phyloP scores from a whole-genome alignment of 139 green algal species.

The Tetradesmus obliquus region DNA sequence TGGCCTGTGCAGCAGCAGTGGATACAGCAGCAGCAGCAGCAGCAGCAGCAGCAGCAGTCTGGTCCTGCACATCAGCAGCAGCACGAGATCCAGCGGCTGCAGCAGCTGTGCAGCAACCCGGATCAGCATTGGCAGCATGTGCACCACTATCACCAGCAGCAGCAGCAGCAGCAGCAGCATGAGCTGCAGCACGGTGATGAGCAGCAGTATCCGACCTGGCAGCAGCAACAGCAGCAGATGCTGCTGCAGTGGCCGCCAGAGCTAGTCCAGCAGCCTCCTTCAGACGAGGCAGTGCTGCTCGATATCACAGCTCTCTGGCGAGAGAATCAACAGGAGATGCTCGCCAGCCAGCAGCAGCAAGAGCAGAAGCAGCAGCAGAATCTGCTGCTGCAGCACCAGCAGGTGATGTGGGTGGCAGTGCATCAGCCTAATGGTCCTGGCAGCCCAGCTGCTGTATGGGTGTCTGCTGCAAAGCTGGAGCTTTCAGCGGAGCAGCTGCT shows the following conservation, averaged over 20 bases:
- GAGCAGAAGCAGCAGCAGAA: conserved; percentile 1
- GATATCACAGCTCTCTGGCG: background rate
- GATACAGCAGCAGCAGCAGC: conserved; percentile 2
- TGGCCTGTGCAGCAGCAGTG: background rate
- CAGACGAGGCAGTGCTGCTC: background rate
- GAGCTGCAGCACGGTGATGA: background rate
- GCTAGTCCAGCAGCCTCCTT: conserved; percentile 1
- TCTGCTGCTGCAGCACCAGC: background rate
- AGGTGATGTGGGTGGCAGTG: conserved; percentile 25
- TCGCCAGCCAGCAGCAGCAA: background rate
- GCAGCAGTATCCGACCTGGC: background rate
- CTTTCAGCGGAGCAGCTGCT: background rate
- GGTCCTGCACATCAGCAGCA: background rate
- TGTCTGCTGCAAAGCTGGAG: background rate
- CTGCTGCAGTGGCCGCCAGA: background rate
- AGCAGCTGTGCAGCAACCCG: background rate
- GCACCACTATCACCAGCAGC: background rate
- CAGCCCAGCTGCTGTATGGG: conserved; percentile 30
- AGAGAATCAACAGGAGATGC: background rate
- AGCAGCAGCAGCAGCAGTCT: conserved; percentile 3
- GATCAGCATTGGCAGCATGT: conserved; percentile 10
- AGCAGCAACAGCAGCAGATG: conserved; percentile 3
- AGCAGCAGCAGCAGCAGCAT: conserved; percentile 12
- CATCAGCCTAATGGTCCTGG: conserved; percentile 15
- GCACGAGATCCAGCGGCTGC: conserved; percentile 5